phyloP scores from a whole-genome alignment of 2,329 filamentous ascomycete species.

The Metarhizium humberi region DNA sequence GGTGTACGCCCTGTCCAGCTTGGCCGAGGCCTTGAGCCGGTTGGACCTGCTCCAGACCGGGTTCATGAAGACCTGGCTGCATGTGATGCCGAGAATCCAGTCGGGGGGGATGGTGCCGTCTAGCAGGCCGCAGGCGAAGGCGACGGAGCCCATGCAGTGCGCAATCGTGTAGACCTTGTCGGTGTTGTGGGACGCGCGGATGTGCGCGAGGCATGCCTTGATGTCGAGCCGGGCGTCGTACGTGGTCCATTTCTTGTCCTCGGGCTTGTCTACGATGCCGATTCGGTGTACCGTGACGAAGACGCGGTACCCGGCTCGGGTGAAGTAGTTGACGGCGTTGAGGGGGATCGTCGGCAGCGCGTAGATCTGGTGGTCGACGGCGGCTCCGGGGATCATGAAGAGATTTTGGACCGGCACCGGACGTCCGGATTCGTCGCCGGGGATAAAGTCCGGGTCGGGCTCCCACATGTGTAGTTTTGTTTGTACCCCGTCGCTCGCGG shows the following conservation, averaged over 20 bases:
- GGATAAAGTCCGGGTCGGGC: constrained; percentile 28
- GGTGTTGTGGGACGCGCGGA: constrained; percentile 30
- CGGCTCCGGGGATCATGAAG: constrained; percentile 53
- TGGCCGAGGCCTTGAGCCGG: constrained; percentile 44
- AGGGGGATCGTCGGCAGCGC: constrained; percentile 53
- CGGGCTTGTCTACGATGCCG: constrained; percentile 36
- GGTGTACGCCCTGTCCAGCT: constrained; percentile 40
- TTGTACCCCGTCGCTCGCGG: constrained; percentile 41
- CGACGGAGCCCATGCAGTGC: constrained; percentile 56
- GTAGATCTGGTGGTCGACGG: constrained; percentile 55
- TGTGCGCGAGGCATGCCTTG: constrained; percentile 42
- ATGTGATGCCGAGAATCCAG: constrained; percentile 51
- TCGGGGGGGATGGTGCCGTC: constrained; percentile 51
- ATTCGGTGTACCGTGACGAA: constrained; percentile 51
- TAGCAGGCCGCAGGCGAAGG: constrained; percentile 47
- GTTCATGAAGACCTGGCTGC: constrained; percentile 55
- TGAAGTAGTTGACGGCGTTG: constrained; percentile 56
- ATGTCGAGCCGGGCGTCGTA: constrained; percentile 53
- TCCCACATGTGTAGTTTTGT: constrained; percentile 50
- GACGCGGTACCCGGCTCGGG: constrained; percentile 48
- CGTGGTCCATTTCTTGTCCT: constrained; percentile 45
- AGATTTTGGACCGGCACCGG: constrained; percentile 30
- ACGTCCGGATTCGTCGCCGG: constrained; percentile 13
- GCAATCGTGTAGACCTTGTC: constrained; percentile 45
- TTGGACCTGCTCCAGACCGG: constrained; percentile 48